These are phyloP conservation scores for Oryza nivara DNA, from an alignment of 176 grass and related monocot genomes.

Conservation along the genomic window DNA sequence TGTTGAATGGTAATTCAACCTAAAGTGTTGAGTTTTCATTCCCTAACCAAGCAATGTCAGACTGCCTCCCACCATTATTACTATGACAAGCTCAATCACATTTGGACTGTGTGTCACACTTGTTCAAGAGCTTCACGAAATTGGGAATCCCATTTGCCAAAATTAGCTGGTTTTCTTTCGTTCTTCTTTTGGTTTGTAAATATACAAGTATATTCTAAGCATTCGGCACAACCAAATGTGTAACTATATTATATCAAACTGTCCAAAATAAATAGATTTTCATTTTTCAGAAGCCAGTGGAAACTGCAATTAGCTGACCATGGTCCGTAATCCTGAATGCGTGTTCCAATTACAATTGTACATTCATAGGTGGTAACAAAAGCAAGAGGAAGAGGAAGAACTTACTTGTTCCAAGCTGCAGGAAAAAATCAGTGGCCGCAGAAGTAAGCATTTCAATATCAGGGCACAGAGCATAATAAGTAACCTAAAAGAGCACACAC, in stretches of 20 bases:
- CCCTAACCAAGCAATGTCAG: slow-evolving; percentile 7
- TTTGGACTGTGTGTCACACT: neutral
- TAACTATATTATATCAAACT: neutral
- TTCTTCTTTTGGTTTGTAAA: neutral
- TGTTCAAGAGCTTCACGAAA: neutral
- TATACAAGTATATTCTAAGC: neutral
- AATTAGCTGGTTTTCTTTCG: slow-evolving; percentile 17
- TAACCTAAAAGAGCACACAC: slow-evolving; percentile 61
- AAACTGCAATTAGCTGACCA: neutral
- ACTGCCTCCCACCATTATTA: neutral
- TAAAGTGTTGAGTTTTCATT: slow-evolving; percentile 6
- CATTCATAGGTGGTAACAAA: slow-evolving; percentile 17
- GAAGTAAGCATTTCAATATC: slow-evolving; percentile 93
- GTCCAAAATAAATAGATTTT: neutral
- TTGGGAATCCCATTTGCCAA: neutral
- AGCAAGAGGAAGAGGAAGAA: slow-evolving; percentile 30
- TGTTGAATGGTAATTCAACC: slow-evolving; percentile 19
- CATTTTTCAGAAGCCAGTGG: slow-evolving; percentile 1
- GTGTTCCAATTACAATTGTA: slow-evolving; percentile 24
- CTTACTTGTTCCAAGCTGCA: slow-evolving; percentile 86
- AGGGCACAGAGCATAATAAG: slow-evolving; percentile 85
- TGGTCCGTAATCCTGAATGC: neutral
- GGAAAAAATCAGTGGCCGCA: slow-evolving; percentile 77
- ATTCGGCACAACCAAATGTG: neutral
- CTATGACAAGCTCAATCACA: slow-evolving; percentile 2